phyloP scores from a whole-genome alignment of 805 yeast species.

The Helenozyma rhizophorensis region DNA sequence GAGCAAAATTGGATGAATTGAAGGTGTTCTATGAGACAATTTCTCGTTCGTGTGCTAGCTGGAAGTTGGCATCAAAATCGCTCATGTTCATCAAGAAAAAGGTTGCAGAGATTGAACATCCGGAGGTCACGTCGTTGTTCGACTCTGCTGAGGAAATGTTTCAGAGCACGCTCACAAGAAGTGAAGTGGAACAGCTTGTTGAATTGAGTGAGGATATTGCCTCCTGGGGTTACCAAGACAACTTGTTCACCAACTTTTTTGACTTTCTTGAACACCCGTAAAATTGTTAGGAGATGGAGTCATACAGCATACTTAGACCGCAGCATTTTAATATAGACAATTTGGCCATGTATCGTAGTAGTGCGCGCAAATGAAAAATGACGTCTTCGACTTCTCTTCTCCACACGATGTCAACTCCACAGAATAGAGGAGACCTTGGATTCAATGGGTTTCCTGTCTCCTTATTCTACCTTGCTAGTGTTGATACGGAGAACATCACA shows the following conservation, averaged over 20 bases:
- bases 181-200: conserved; percentile 6
- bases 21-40: conserved; percentile 9
- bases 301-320: no score
- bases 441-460: conserved; percentile 28
- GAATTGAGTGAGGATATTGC: conserved; percentile 6
- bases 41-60: conserved; percentile 10
- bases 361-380: not conserved
- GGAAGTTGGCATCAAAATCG: conserved; percentile 16
- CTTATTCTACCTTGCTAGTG: conserved; percentile 71
- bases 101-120: conserved; percentile 6
- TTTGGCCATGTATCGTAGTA: not conserved
- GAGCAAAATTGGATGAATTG: conserved; percentile 6
- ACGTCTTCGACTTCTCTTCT: conserved; percentile 3
- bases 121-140: conserved; percentile 7
- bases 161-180: conserved; percentile 4
- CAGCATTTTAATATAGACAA: no score
- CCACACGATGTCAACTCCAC: conserved; percentile 6
- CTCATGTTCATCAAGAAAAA: conserved; percentile 10
- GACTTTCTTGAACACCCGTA: conserved; percentile 8
- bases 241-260: conserved; percentile 12
- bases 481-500: conserved; percentile 43
- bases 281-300: no score
- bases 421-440: conserved; percentile 16
- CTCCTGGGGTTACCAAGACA: conserved; percentile 10
- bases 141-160: conserved; percentile 2